Conservation (phyloP, 2,329 filamentous ascomycete species). For the Scytalidium lignicola region DNA sequence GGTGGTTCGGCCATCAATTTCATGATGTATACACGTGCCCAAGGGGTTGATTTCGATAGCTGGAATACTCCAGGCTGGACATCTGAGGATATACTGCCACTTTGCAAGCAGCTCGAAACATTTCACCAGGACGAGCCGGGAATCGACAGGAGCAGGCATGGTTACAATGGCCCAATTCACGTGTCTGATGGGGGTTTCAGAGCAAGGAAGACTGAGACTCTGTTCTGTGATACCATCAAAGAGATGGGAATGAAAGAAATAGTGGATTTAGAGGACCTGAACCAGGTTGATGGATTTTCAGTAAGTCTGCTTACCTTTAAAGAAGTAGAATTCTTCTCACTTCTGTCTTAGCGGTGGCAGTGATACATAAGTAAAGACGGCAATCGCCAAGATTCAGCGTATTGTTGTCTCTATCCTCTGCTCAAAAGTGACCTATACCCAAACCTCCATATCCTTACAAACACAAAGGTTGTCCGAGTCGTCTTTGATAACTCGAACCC, state of each 20-base stretch:
- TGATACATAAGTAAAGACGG: no score
- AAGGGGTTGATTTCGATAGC: slow-evolving; percentile 43
- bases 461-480: slow-evolving; percentile 51
- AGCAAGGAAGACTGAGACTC: slow-evolving; percentile 34
- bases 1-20: slow-evolving; percentile 58
- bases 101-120: slow-evolving; percentile 53
- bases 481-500: slow-evolving; percentile 44
- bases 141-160: slow-evolving; percentile 36
- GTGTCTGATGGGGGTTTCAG: slow-evolving; percentile 46
- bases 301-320: no score
- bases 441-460: slow-evolving; percentile 54
- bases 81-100: slow-evolving; percentile 45
- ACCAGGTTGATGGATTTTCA: slow-evolving; percentile 30
- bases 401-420: slow-evolving; percentile 48
- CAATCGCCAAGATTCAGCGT: slow-evolving; percentile 51
- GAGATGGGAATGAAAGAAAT: slow-evolving; percentile 46
- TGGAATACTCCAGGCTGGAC: slow-evolving; percentile 50
- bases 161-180: slow-evolving; percentile 48
- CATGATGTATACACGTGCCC: slow-evolving; percentile 46
- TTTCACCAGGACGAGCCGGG: slow-evolving; percentile 30
- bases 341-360: no score
- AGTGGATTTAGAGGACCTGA: slow-evolving; percentile 48
- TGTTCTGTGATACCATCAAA: slow-evolving; percentile 44
- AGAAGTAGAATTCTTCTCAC: no score
- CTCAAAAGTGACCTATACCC: slow-evolving; percentile 43